Conservation (phyloP, 2,329 filamentous ascomycete genomes). For the Paraphaeosphaeria minitans region DNA sequence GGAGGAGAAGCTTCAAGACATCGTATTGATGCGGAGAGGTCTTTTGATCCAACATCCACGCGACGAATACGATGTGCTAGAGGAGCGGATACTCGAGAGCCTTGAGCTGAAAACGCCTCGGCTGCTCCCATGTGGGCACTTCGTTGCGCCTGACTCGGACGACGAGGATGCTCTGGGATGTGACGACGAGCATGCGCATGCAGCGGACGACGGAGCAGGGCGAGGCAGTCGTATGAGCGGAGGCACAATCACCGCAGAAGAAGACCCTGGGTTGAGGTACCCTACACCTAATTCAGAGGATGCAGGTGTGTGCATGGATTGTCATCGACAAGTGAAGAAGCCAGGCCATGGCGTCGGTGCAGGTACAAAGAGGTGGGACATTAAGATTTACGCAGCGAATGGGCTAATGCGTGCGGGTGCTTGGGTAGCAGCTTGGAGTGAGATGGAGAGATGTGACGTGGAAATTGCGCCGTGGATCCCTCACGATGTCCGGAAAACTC, state of each 20-base stretch:
- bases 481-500: conserved; percentile 61
- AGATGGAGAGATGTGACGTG: conserved; percentile 98
- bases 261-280: conserved; percentile 27
- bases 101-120: conserved; percentile 73
- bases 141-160: conserved; percentile 56
- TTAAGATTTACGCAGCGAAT: conserved; percentile 94
- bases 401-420: conserved; percentile 90
- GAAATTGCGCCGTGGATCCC: conserved; percentile 81
- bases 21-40: conserved; percentile 70
- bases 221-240: conserved; percentile 44
- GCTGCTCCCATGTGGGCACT: conserved; percentile 78
- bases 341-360: conserved; percentile 42
- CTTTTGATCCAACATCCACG: conserved; percentile 78
- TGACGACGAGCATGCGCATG: conserved; percentile 41
- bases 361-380: conserved; percentile 66
- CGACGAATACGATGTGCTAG: conserved; percentile 78
- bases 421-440: conserved; percentile 92
- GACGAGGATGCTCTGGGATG: conserved; percentile 38
- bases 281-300: conserved; percentile 24
- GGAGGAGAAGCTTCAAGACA: conserved; percentile 72
- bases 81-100: conserved; percentile 76
- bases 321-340: conserved; percentile 47
- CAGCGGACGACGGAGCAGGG: conserved; percentile 35
- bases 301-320: conserved; percentile 57
- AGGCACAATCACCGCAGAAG: conserved; percentile 40